Percentiles rank a stretch among this genome's conserved stretches.
phyloP scores from a whole-genome alignment of 345 rosid species.

The Melaleuca alternifolia region DNA sequence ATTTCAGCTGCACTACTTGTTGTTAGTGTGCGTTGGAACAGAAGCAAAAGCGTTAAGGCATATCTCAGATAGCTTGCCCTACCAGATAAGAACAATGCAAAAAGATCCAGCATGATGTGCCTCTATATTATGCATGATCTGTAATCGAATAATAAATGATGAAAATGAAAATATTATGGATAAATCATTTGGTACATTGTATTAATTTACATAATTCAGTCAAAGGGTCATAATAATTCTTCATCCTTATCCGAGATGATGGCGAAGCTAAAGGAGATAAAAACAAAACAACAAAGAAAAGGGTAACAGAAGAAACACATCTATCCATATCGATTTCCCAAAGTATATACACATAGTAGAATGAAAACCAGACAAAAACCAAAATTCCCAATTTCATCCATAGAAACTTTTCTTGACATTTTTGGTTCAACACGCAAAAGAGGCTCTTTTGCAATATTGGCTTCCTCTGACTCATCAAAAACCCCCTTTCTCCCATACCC shows the following conservation, averaged over 20 bases:
- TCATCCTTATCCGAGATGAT: not conserved
- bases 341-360: slow-evolving; percentile 53
- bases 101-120: not conserved
- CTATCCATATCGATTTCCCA: slow-evolving; percentile 58
- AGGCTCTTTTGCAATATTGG: slow-evolving; percentile 28
- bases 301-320: slow-evolving; percentile 10
- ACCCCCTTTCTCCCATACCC: not conserved
- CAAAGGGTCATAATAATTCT: not conserved
- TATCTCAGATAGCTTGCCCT: too few relatives aligned
- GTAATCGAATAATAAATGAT: not conserved
- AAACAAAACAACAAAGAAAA: not conserved
- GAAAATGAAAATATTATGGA: not conserved
- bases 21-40: too few relatives aligned
- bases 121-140: not conserved
- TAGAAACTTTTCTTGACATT: slow-evolving; percentile 22
- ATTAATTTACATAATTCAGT: not conserved
- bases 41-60: too few relatives aligned
- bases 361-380: slow-evolving; percentile 60
- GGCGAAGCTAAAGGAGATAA: not conserved
- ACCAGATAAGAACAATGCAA: not conserved
- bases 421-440: slow-evolving; percentile 17
- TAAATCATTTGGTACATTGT: not conserved
- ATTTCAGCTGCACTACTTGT: too few relatives aligned
- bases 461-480: slow-evolving; percentile 7
- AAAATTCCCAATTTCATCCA: slow-evolving; percentile 60